Conservation (phyloP, 2,329 filamentous ascomycete species). For the Helicocarpus griseus region DNA sequence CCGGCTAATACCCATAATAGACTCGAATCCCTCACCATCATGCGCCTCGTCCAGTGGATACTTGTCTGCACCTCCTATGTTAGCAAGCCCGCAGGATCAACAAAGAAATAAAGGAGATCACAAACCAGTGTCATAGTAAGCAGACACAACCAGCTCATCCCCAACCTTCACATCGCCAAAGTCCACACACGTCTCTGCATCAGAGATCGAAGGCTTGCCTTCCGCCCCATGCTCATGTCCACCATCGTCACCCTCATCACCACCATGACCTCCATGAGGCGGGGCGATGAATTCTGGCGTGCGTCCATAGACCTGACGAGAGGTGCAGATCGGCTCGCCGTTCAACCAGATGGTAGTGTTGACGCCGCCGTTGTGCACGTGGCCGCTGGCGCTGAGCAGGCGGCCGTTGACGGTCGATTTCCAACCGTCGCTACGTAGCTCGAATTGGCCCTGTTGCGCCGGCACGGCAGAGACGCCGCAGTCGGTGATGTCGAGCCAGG, state of each 20-base stretch:
- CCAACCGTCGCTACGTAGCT: not conserved
- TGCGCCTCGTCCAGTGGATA: not conserved
- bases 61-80: not conserved
- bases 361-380: slow-evolving; percentile 3
- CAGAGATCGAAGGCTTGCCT: not conserved
- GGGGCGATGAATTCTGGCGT: slow-evolving; percentile 1
- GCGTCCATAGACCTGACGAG: not conserved
- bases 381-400: not conserved
- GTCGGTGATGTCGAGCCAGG: slow-evolving; percentile 5
- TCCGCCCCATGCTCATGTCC: not conserved
- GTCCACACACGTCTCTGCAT: not conserved
- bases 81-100: not conserved
- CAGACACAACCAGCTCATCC: slow-evolving; percentile 1
- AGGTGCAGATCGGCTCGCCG: not conserved
- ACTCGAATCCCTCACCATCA: not conserved
- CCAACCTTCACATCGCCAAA: slow-evolving; percentile 1
- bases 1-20: slow-evolving; percentile 3
- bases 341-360: slow-evolving; percentile 4
- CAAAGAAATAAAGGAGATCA: not conserved
- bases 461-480: slow-evolving; percentile 2
- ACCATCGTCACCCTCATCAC: not conserved
- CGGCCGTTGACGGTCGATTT: not conserved
- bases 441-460: slow-evolving; percentile 1
- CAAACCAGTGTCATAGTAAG: slow-evolving; percentile 1
- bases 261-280: not conserved